A percentile compares a stretch with the other conserved stretches of the same genome.
Conservation (phyloP, 1,284 basidiomycete genomes). For the Pseudozyma sp. region DNA sequence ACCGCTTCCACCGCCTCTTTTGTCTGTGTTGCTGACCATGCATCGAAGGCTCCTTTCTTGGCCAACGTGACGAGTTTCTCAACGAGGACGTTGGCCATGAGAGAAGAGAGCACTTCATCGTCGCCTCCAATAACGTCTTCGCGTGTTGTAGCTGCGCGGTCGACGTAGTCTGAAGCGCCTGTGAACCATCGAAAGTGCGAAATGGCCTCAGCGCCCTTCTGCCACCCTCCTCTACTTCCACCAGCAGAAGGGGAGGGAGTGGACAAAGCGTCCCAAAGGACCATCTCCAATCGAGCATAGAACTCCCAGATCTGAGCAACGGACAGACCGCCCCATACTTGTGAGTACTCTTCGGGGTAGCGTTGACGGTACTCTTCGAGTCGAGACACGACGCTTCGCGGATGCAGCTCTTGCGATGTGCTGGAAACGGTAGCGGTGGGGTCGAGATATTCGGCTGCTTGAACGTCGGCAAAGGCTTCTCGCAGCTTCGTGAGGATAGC, state of each 20-base stretch:
- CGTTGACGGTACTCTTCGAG: slow-evolving; percentile 54
- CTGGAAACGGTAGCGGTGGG: slow-evolving; percentile 20
- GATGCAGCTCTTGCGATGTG: slow-evolving; percentile 24
- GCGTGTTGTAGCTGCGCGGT: neutral
- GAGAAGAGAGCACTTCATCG: slow-evolving; percentile 50
- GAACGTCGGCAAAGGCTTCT: slow-evolving; percentile 48
- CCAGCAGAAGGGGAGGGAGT: slow-evolving; percentile 5
- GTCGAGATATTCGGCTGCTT: slow-evolving; percentile 60
- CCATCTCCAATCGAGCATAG: slow-evolving; percentile 56
- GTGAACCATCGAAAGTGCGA: slow-evolving; percentile 26
- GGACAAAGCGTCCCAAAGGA: slow-evolving; percentile 42
- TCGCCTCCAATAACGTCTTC: slow-evolving; percentile 49
- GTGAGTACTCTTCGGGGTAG: slow-evolving; percentile 58
- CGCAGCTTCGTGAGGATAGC: slow-evolving; percentile 14
- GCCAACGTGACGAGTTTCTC: slow-evolving; percentile 32
- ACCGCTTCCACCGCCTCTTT: slow-evolving; percentile 31
- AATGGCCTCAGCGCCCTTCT: slow-evolving; percentile 7
- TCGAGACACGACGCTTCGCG: slow-evolving; percentile 51
- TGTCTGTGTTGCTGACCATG: slow-evolving; percentile 45
- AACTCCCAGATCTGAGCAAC: slow-evolving; percentile 63
- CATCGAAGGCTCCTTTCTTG: slow-evolving; percentile 41
- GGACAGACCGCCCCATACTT: slow-evolving; percentile 64
- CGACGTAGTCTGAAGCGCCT: slow-evolving; percentile 17
- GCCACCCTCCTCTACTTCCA: slow-evolving; percentile 16
- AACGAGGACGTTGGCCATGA: slow-evolving; percentile 52